Conservation (phyloP, 2,329 filamentous ascomycete genomes). For the Neopestalotiopsis sp. region DNA sequence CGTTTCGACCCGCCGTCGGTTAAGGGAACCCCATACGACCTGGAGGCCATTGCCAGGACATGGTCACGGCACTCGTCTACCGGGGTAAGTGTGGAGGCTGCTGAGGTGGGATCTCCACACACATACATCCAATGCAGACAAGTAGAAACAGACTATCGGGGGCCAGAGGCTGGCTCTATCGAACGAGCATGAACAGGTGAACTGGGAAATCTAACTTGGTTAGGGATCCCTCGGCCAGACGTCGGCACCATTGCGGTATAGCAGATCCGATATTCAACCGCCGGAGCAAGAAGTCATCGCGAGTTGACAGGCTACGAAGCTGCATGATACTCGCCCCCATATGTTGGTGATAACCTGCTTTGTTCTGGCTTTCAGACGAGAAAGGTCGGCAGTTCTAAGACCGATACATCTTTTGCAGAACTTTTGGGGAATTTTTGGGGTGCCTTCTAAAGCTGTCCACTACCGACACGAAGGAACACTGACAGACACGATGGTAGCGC, state of each 20-base stretch:
- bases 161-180: neutral
- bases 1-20: neutral
- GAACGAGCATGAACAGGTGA: slow-evolving; percentile 8
- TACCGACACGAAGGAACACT: neutral
- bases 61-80: neutral
- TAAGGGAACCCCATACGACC: neutral
- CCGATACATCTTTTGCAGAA: neutral
- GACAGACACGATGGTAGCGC: neutral
- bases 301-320: neutral
- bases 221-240: slow-evolving; percentile 1
- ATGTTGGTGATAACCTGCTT: neutral
- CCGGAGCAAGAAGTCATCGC: neutral
- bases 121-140: neutral
- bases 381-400: neutral
- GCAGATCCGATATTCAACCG: neutral
- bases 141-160: slow-evolving; percentile 4
- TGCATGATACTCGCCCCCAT: neutral
- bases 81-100: slow-evolving; percentile 6
- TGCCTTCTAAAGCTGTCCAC: neutral
- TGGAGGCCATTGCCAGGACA: slow-evolving; percentile 1
- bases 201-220: slow-evolving; percentile 3
- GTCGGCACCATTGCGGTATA: neutral
- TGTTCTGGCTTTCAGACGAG: neutral
- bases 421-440: neutral
- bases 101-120: slow-evolving; percentile 1